phyloP scores from a whole-genome alignment of 139 green algal species.

The Coelastrella sp. region DNA sequence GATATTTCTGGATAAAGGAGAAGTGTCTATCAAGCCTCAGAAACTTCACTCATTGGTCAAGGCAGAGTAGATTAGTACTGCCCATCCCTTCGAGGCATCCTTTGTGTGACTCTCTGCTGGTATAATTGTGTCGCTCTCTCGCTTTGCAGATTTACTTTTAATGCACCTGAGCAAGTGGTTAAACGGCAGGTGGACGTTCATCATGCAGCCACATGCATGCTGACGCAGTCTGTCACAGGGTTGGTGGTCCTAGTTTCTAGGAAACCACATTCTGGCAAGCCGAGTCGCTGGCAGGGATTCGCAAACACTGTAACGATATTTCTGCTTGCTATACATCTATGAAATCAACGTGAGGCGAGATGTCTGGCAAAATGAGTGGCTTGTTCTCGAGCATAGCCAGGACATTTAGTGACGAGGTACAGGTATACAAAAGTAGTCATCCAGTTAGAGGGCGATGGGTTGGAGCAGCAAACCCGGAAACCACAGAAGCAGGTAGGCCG shows the following conservation, averaged over 20 bases:
- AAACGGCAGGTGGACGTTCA: neutral
- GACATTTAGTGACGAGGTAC: slow-evolving; percentile 26
- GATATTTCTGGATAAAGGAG: no score
- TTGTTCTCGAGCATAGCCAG: slow-evolving; percentile 16
- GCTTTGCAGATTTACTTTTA: no score
- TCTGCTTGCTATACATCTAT: no score
- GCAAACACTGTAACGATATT: no score
- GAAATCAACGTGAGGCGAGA: neutral
- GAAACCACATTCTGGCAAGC: neutral
- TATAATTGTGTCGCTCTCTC: no score
- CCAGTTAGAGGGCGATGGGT: neutral
- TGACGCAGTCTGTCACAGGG: neutral
- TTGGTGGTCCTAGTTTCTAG: neutral
- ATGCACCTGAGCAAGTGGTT: neutral
- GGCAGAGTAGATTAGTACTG: no score
- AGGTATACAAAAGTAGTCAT: slow-evolving; percentile 2
- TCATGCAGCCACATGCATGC: neutral
- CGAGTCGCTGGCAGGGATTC: neutral
- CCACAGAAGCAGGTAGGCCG: neutral
- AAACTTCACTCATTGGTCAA: no score
- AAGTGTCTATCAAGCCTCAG: no score
- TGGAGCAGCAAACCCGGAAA: neutral
- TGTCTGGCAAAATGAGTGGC: slow-evolving; percentile 16
- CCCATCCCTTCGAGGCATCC: no score
- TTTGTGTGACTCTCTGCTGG: no score